phyloP scores from a whole-genome alignment of 495 filamentous ascomycete genomes.

The Lentithecium fluviatile region DNA sequence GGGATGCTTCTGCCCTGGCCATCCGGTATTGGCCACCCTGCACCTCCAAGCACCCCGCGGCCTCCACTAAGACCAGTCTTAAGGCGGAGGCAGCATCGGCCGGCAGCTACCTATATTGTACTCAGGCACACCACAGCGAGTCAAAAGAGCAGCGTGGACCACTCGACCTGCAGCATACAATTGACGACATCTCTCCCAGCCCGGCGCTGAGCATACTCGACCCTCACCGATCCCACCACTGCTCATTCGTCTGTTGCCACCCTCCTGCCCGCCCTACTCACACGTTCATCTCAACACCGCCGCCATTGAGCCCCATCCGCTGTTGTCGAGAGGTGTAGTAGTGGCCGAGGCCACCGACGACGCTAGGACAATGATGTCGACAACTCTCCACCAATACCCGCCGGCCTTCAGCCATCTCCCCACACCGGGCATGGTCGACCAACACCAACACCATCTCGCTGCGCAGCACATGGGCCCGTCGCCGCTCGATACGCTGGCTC shows the following conservation, averaged over 20 bases:
- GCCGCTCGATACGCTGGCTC: conserved; percentile 68
- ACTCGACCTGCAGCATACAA: conserved; percentile 24
- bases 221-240: background rate
- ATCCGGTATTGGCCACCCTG: conserved; percentile 34
- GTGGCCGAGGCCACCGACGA: conserved; percentile 28
- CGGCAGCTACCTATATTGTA: conserved; percentile 36
- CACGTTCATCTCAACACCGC: background rate
- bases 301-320: conserved; percentile 19
- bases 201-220: conserved; percentile 23
- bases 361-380: conserved; percentile 49
- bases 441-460: conserved; percentile 33
- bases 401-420: conserved; percentile 53
- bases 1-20: conserved; percentile 18
- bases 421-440: conserved; percentile 46
- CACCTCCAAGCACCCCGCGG: conserved; percentile 30
- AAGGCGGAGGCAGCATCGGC: conserved; percentile 25
- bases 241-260: conserved; percentile 1
- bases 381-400: conserved; percentile 48
- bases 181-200: conserved; percentile 26
- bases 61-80: conserved; percentile 17
- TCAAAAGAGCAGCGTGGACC: conserved; percentile 14
- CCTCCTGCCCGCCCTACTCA: background rate
- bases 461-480: conserved; percentile 47
- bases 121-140: conserved; percentile 32
- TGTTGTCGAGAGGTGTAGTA: conserved; percentile 15